A percentile compares a stretch with the other conserved stretches of the same genome.
These are phyloP conservation scores for Ophiocordyceps australis DNA, from an alignment of 2,329 filamentous ascomycete species.

Conservation along the genomic window DNA sequence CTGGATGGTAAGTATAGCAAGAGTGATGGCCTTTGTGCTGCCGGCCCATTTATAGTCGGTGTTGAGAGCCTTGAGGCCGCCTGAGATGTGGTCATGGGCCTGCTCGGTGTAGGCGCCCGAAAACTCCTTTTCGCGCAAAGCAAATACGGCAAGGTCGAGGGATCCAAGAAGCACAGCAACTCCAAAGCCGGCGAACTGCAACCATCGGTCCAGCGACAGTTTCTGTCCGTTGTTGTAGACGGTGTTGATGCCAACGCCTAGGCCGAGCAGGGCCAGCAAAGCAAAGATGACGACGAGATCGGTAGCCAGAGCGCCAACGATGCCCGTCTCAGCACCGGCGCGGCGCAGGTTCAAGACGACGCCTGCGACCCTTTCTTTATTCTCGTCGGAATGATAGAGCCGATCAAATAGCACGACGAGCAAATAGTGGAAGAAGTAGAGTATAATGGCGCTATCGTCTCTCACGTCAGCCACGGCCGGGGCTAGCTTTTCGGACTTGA, in stretches of 20 bases:
- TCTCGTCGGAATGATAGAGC: background rate
- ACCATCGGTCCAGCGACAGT: conserved; percentile 2
- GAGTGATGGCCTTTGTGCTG: conserved; percentile 2
- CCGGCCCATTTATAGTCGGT: background rate
- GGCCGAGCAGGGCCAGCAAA: conserved; percentile 8
- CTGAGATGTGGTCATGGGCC: background rate
- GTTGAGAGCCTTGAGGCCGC: background rate
- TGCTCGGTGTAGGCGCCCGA: background rate
- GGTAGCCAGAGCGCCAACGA: conserved; percentile 2
- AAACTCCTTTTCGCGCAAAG: conserved; percentile 4
- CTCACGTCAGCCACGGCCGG: too few relatives aligned
- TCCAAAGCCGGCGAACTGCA: conserved; percentile 4
- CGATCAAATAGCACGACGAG: conserved; percentile 1
- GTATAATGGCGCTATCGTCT: conserved; percentile 1
- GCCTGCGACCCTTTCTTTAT: background rate
- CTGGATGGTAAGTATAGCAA: conserved; percentile 3
- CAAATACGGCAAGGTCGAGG: conserved; percentile 5
- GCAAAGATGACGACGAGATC: conserved; percentile 4
- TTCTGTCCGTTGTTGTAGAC: conserved; percentile 2
- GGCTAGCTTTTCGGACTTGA: too few relatives aligned
- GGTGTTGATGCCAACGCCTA: conserved; percentile 6
- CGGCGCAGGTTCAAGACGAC: background rate
- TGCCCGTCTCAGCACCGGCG: conserved; percentile 1
- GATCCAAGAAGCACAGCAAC: conserved; percentile 3
- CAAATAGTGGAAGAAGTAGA: conserved; percentile 1